A percentile compares a stretch with the other conserved stretches of the same genome.
Conservation (phyloP, 1,284 basidiomycete species). For the Austroboletus sp. region DNA sequence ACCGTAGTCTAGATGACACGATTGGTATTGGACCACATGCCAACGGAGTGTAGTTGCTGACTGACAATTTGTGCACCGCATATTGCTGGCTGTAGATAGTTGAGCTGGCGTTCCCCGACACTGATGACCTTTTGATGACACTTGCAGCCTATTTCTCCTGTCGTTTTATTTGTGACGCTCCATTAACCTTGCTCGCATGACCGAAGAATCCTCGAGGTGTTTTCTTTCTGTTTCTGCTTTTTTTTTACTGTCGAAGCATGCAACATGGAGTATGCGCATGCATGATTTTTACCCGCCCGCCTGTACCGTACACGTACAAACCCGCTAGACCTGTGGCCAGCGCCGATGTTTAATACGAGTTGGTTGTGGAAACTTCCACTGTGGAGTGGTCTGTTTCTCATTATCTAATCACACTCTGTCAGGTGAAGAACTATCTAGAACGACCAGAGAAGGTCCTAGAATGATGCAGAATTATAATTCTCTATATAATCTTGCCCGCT, state of each 20-base stretch:
- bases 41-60: constrained; percentile 28
- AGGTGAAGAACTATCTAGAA: constrained; percentile 34
- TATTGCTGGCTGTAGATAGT: constrained; percentile 26
- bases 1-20: constrained; percentile 70
- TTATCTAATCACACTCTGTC: constrained; percentile 33
- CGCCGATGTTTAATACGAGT: constrained; percentile 16
- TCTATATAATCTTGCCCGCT: constrained; percentile 31
- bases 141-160: constrained; percentile 16
- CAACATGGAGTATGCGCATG: constrained; percentile 25
- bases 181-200: constrained; percentile 12
- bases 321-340: constrained; percentile 22
- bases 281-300: constrained; percentile 20
- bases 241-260: constrained; percentile 17
- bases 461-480: constrained; percentile 29
- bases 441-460: constrained; percentile 35
- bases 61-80: constrained; percentile 14
- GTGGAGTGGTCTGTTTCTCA: constrained; percentile 14
- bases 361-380: neutral
- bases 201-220: constrained; percentile 16
- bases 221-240: constrained; percentile 8
- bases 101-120: constrained; percentile 12
- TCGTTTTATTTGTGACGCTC: constrained; percentile 18
- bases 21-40: constrained; percentile 30
- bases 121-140: constrained; percentile 31
- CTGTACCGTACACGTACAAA: constrained; percentile 25